A percentile compares a stretch with the other conserved stretches of the same genome.
Evolutionary conservation across 2,329 filamentous ascomycete species (phyloP).

Genomic region (Neonectria magnoliae): DNA sequence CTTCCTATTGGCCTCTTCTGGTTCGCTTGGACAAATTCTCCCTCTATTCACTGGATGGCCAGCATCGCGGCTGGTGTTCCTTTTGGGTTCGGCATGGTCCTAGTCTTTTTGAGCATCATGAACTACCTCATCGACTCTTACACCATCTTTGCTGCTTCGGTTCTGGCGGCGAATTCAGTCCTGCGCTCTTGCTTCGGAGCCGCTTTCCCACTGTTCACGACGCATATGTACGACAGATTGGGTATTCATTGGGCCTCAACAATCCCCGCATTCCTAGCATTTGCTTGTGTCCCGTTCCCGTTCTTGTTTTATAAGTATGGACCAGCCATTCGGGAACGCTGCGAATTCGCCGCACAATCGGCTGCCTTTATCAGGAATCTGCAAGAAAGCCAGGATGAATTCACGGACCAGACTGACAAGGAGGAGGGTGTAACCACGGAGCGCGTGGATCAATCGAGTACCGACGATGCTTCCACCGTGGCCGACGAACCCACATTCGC

Average conservation of each 20-base stretch:
- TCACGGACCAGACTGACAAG: not conserved
- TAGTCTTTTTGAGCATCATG: slow-evolving; percentile 68
- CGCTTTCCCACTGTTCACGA: slow-evolving; percentile 75
- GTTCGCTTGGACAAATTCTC: slow-evolving; percentile 68
- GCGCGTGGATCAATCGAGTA: not conserved
- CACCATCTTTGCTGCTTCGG: slow-evolving; percentile 76
- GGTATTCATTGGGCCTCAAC: slow-evolving; percentile 78
- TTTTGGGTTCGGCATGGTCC: slow-evolving; percentile 62
- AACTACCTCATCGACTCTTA: slow-evolving; percentile 73
- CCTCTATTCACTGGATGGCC: slow-evolving; percentile 63
- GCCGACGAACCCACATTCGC: not conserved
- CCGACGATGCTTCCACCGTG: not conserved
- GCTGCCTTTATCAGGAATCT: slow-evolving; percentile 1
- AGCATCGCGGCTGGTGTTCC: slow-evolving; percentile 47
- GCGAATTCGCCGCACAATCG: slow-evolving; percentile 62
- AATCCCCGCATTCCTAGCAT: slow-evolving; percentile 74
- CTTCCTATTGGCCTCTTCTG: slow-evolving; percentile 68
- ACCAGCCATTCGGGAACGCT: slow-evolving; percentile 58
- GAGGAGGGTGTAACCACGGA: not conserved
- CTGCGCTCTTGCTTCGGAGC: slow-evolving; percentile 74
- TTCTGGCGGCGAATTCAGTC: slow-evolving; percentile 54
- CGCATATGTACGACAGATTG: slow-evolving; percentile 59
- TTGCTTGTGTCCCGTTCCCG: slow-evolving; percentile 66
- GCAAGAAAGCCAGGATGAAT: not conserved
- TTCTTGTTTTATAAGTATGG: slow-evolving; percentile 71